These are phyloP conservation scores for Nicotiana otophora DNA, from an alignment of 257 asterid genomes.

Conservation along the genomic window DNA sequence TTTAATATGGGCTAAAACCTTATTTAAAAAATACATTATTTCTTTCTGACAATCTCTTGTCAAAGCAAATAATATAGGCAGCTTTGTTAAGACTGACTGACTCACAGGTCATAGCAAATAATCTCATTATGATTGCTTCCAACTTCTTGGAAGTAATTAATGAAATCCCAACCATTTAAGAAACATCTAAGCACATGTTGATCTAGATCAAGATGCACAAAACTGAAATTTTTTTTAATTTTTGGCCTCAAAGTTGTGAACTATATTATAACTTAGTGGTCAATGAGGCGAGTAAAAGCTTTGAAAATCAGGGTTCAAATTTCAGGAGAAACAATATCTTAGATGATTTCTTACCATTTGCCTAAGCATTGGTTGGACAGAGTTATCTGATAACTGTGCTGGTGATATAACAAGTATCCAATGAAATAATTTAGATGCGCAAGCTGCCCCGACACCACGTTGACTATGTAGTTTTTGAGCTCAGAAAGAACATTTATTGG, in stretches of 20 bases:
- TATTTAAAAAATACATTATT: neutral
- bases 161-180: neutral
- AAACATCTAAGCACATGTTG: constrained; percentile 13
- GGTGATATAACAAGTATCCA: neutral
- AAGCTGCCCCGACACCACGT: neutral
- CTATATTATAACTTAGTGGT: too few relatives aligned
- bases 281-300: too few relatives aligned
- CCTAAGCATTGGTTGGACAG: neutral
- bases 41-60: neutral
- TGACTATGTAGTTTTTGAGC: constrained; percentile 23
- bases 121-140: neutral
- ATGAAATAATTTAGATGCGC: neutral
- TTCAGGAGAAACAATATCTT: too few relatives aligned
- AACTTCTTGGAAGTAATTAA: constrained; percentile 3
- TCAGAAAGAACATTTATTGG: constrained; percentile 5
- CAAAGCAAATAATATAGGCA: neutral
- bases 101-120: neutral
- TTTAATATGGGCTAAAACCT: neutral
- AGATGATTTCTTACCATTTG: neutral
- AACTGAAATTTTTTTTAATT: neutral
- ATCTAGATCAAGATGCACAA: constrained; percentile 21
- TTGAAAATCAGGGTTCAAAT: too few relatives aligned
- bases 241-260: neutral
- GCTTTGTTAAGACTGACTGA: constrained; percentile 8
- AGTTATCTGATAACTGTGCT: neutral